Conservation (phyloP, 768 basidiomycete species). For the Suillus clintonianus region DNA sequence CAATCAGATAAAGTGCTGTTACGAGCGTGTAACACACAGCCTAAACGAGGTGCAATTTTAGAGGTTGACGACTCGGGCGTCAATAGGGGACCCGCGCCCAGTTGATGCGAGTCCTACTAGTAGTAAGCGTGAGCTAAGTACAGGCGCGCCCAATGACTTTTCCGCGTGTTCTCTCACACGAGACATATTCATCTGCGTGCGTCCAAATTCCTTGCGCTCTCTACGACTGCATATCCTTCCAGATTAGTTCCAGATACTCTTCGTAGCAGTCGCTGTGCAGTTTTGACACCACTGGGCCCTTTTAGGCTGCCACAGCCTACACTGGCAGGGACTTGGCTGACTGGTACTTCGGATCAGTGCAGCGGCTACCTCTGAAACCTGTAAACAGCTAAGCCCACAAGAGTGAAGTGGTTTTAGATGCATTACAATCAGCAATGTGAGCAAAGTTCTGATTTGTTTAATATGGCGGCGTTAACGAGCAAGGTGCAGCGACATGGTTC, state of each 20-base stretch:
- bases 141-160: constrained; percentile 1
- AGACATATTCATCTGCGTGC: not conserved
- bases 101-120: not conserved
- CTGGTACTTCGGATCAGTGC: not conserved
- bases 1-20: not conserved
- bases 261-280: too few species aligned
- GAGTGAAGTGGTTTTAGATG: constrained; percentile 15
- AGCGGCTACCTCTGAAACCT: not conserved
- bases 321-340: not conserved
- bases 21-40: not conserved
- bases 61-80: not conserved
- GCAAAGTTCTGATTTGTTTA: not conserved
- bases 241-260: not conserved
- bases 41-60: not conserved
- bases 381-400: not conserved
- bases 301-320: not conserved
- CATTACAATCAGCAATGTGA: constrained; percentile 35
- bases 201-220: not conserved
- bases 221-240: not conserved
- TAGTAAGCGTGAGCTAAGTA: not conserved
- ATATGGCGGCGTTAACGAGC: not conserved
- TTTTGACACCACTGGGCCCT: too few species aligned
- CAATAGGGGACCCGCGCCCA: not conserved
- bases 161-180: constrained; percentile 3
- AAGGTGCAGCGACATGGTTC: constrained; percentile 17